A percentile compares a stretch with the other conserved stretches of the same genome.
Evolutionary conservation across 805 yeast genomes (phyloP).

Genomic region (Ascoidea rubescens): DNA sequence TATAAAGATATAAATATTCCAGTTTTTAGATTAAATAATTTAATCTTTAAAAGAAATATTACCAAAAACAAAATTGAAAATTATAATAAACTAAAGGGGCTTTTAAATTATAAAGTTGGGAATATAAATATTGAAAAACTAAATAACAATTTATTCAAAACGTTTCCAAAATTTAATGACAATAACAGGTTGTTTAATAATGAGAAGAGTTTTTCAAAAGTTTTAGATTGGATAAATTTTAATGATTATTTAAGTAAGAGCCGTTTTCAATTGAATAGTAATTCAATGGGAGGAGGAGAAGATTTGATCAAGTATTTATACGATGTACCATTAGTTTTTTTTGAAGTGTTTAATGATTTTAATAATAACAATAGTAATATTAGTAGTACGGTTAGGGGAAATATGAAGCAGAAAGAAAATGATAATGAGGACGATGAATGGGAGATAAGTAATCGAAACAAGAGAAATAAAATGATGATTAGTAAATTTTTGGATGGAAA

Average conservation of each 20-base stretch:
- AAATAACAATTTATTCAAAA: constrained; percentile 48
- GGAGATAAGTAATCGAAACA: constrained; percentile 14
- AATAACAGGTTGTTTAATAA: constrained; percentile 30
- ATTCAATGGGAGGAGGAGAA: constrained; percentile 23
- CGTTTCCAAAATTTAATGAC: constrained; percentile 58
- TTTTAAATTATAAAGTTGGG: neutral
- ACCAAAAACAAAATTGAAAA: constrained; percentile 31
- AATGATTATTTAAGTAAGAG: constrained; percentile 28
- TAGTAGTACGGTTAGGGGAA: constrained; percentile 6
- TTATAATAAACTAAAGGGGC: constrained; percentile 29
- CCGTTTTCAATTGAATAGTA: too few species aligned
- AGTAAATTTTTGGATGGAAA: constrained; percentile 11
- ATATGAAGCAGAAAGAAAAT: constrained; percentile 9
- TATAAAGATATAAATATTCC: constrained; percentile 47
- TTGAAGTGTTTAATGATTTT: constrained; percentile 49
- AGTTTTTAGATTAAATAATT: constrained; percentile 55
- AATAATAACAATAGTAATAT: constrained; percentile 21
- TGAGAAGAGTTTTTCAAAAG: constrained; percentile 43
- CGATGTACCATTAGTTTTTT: constrained; percentile 46
- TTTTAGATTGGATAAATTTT: constrained; percentile 69
- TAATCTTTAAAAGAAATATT: constrained; percentile 40
- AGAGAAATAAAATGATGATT: constrained; percentile 17
- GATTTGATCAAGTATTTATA: constrained; percentile 41
- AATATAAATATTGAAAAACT: constrained; percentile 1
- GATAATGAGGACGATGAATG: constrained; percentile 7